Evolutionary conservation across 768 basidiomycete genomes (phyloP).

Genomic region (Fomitopsis pulvina): DNA sequence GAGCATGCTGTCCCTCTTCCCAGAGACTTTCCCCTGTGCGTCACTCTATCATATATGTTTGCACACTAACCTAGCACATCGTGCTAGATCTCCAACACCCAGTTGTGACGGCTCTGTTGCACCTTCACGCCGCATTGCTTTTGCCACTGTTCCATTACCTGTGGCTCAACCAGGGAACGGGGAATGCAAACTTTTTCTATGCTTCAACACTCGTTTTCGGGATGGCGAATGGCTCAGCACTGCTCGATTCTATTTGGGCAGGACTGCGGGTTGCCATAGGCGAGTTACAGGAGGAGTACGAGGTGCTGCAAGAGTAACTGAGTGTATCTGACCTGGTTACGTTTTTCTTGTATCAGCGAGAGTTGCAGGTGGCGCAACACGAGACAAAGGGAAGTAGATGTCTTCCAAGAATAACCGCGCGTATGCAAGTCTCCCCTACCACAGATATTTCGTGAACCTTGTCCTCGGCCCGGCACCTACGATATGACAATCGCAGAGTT

Average conservation of each 20-base stretch:
- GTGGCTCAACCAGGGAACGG: conserved; percentile 88
- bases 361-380: too few species aligned
- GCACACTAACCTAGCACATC: neutral
- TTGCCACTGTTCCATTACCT: conserved; percentile 88
- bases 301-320: conserved; percentile 51
- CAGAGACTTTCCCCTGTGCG: conserved; percentile 79
- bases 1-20: conserved; percentile 74
- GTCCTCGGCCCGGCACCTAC: too few species aligned
- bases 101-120: conserved; percentile 74
- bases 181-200: conserved; percentile 98
- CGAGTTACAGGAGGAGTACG: conserved; percentile 42
- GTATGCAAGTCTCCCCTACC: too few species aligned
- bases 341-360: too few species aligned
- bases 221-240: conserved; percentile 74
- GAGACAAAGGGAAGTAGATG: too few species aligned
- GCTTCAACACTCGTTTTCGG: conserved; percentile 94
- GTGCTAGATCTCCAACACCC: conserved; percentile 77
- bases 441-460: too few species aligned
- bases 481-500: neutral
- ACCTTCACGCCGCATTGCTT: conserved; percentile 77
- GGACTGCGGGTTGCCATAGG: conserved; percentile 74
- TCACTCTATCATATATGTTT: conserved; percentile 9
- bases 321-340: too few species aligned
- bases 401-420: too few species aligned
- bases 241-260: conserved; percentile 79